These are phyloP conservation scores for Plasmodium ovale DNA, from an alignment of 169 alveolate species.

Conservation along the genomic window DNA sequence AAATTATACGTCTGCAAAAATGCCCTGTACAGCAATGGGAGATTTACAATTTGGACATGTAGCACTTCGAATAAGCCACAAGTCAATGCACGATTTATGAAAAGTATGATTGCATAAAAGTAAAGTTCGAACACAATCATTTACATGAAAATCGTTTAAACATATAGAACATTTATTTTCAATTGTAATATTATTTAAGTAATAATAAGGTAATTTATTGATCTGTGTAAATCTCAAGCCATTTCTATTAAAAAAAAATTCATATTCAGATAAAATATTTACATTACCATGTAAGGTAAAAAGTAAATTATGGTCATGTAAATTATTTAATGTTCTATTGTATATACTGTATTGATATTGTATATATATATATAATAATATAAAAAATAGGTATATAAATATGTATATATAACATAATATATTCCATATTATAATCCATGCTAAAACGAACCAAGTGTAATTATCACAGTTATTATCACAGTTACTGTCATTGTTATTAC, in stretches of 20 bases:
- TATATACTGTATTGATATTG: slow-evolving; percentile 65
- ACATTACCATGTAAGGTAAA: slow-evolving; percentile 37
- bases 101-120: slow-evolving; percentile 85
- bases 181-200: slow-evolving; percentile 14
- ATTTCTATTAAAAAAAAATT: slow-evolving; percentile 81
- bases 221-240: slow-evolving; percentile 75
- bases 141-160: slow-evolving; percentile 46
- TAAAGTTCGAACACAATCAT: slow-evolving; percentile 81
- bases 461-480: too few relatives aligned
- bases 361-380: slow-evolving; percentile 56
- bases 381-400: slow-evolving; percentile 81
- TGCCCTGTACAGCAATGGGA: slow-evolving; percentile 71
- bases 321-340: slow-evolving; percentile 78
- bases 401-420: slow-evolving; percentile 86
- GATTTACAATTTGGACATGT: slow-evolving; percentile 87
- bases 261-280: slow-evolving; percentile 82
- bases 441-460: slow-evolving; percentile 87
- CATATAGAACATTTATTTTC: slow-evolving; percentile 59
- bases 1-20: slow-evolving; percentile 31
- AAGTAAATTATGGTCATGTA: slow-evolving; percentile 81
- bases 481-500: slow-evolving; percentile 80
- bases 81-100: slow-evolving; percentile 86
- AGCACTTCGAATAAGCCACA: slow-evolving; percentile 87
- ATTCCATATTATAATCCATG: slow-evolving; percentile 86
- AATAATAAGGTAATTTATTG: slow-evolving; percentile 47